These are phyloP conservation scores for Monosporozyma unispora DNA, from an alignment of 805 yeast species.

Conservation along the genomic window DNA sequence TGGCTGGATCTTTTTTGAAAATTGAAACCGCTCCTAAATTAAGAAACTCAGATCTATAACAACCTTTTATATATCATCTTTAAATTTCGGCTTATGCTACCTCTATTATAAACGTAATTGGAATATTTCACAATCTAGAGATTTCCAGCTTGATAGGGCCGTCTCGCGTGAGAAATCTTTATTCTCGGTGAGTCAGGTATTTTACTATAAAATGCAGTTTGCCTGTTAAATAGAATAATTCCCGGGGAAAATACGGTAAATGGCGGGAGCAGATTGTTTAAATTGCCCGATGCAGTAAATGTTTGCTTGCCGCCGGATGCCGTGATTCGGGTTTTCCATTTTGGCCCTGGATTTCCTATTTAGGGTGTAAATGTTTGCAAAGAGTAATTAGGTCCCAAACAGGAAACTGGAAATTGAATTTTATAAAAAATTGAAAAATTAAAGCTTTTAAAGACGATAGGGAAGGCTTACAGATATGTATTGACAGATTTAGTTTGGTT, in stretches of 20 bases:
- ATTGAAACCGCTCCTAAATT: too few relatives aligned
- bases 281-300: not conserved
- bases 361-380: not conserved
- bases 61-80: not conserved
- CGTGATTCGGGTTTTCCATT: not conserved
- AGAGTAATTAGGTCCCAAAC: not conserved
- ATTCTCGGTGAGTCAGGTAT: not conserved
- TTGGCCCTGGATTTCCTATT: not conserved
- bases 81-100: not conserved
- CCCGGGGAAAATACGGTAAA: not conserved
- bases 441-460: not conserved
- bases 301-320: not conserved
- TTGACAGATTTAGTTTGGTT: not conserved
- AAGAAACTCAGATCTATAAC: too few relatives aligned
- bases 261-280: not conserved
- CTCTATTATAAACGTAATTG: not conserved
- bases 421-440: not conserved
- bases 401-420: not conserved
- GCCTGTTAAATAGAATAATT: too few relatives aligned
- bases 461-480: too few relatives aligned
- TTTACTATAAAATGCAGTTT: too few relatives aligned
- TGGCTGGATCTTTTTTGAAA: too few relatives aligned
- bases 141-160: not conserved
- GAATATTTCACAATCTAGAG: not conserved
- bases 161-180: not conserved